Conservation (phyloP, 805 yeast species). For the Brettanomyces anomalus region DNA sequence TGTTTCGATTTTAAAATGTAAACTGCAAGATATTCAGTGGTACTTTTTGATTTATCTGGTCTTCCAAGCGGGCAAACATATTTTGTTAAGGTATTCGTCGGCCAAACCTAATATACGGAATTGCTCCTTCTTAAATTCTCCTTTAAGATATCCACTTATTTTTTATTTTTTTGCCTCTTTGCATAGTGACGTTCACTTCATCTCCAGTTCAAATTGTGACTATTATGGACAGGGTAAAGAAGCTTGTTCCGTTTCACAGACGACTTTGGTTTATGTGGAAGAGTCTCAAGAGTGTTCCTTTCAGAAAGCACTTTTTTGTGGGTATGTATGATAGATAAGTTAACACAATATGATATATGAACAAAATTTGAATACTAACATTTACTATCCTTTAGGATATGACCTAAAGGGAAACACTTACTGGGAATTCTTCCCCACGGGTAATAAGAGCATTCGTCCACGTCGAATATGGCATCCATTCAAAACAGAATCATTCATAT, state of each 20-base stretch:
- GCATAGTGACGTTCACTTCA: no score
- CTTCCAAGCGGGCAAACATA: no score
- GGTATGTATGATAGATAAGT: conserved; percentile 18
- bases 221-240: conserved; percentile 39
- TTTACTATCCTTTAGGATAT: conserved; percentile 34
- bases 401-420: conserved; percentile 79
- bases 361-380: not conserved
- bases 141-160: no score
- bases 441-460: conserved; percentile 30
- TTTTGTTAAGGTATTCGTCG: no score
- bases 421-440: conserved; percentile 67
- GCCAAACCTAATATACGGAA: no score
- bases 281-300: conserved; percentile 56
- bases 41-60: no score
- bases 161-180: no score
- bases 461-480: conserved; percentile 58
- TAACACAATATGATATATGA: not conserved
- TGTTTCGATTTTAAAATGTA: no score
- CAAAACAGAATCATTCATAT: conserved; percentile 36
- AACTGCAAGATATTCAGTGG: no score
- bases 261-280: conserved; percentile 47
- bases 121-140: no score
- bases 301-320: conserved; percentile 58
- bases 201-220: not conserved
- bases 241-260: conserved; percentile 41